phyloP scores from a whole-genome alignment of 2,329 filamentous ascomycete species.

The Neofusicoccum cordaticola region DNA sequence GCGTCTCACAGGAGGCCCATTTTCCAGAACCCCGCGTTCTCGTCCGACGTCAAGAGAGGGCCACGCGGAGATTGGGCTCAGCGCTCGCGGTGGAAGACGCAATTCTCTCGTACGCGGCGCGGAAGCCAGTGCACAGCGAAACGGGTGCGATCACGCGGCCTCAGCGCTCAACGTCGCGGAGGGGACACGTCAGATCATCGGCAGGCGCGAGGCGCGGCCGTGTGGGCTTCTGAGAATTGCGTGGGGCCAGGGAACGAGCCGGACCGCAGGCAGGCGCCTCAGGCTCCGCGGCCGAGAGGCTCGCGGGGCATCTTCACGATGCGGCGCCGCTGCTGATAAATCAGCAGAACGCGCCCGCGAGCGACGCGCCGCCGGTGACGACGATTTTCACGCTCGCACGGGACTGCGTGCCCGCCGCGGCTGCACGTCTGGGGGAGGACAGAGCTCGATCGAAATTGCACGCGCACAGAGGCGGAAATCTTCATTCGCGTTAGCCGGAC shows the following conservation, averaged over 20 bases:
- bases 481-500: slow-evolving; percentile 2
- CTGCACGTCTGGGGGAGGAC: neutral
- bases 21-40: slow-evolving; percentile 8
- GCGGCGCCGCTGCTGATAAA: neutral
- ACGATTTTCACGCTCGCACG: neutral
- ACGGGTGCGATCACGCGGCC: slow-evolving; percentile 9
- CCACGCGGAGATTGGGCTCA: slow-evolving; percentile 1
- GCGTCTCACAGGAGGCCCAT: slow-evolving; percentile 30
- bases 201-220: neutral
- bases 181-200: neutral
- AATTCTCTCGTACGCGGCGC: neutral
- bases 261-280: neutral
- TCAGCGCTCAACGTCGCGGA: neutral
- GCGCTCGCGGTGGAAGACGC: slow-evolving; percentile 4
- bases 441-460: neutral
- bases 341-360: neutral
- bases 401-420: too few relatives aligned
- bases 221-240: neutral
- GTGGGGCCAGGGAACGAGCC: neutral
- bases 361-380: neutral
- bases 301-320: neutral
- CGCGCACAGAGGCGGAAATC: neutral
- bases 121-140: slow-evolving; percentile 2
- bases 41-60: slow-evolving; percentile 12
- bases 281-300: neutral